Conservation (phyloP, 768 basidiomycete species). For the Amanita exitialis region DNA sequence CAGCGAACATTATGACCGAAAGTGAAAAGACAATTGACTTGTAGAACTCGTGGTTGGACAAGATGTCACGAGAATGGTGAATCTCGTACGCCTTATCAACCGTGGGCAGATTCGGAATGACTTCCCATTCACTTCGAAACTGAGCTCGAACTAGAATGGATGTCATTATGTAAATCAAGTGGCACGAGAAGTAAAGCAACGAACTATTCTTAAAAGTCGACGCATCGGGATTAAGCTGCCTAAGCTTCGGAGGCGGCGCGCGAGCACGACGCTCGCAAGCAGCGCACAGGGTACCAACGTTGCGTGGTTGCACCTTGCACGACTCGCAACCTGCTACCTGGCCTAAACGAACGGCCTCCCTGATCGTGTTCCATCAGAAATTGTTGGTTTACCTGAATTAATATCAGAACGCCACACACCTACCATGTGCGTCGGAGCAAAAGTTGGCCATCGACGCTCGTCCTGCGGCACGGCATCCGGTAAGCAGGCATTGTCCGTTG, state of each 20-base stretch:
- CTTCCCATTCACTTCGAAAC: conserved; percentile 49
- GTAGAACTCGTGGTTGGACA: conserved; percentile 37
- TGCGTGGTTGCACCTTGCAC: conserved; percentile 38
- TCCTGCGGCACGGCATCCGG: conserved; percentile 40
- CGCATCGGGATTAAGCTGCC: conserved; percentile 36
- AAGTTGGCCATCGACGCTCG: conserved; percentile 41
- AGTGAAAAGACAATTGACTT: conserved; percentile 25
- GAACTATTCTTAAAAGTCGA: conserved; percentile 42
- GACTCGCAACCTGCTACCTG: conserved; percentile 38
- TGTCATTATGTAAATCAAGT: background rate
- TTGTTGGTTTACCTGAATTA: background rate
- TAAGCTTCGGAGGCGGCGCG: conserved; percentile 29
- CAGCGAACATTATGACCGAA: background rate
- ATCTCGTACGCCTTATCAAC: conserved; percentile 53
- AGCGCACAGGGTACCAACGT: conserved; percentile 35
- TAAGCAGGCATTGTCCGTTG: conserved; percentile 30
- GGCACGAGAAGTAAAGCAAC: conserved; percentile 11
- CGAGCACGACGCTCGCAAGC: conserved; percentile 37
- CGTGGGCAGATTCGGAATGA: conserved; percentile 22
- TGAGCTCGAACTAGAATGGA: conserved; percentile 29
- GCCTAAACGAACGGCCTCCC: conserved; percentile 41
- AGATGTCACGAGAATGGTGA: conserved; percentile 28
- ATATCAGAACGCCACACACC: conserved; percentile 22
- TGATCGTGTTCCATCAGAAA: conserved; percentile 14
- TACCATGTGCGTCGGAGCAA: conserved; percentile 51